phyloP scores from a whole-genome alignment of 306 rosid genomes.

The Ammopiptanthus mongolicus region DNA sequence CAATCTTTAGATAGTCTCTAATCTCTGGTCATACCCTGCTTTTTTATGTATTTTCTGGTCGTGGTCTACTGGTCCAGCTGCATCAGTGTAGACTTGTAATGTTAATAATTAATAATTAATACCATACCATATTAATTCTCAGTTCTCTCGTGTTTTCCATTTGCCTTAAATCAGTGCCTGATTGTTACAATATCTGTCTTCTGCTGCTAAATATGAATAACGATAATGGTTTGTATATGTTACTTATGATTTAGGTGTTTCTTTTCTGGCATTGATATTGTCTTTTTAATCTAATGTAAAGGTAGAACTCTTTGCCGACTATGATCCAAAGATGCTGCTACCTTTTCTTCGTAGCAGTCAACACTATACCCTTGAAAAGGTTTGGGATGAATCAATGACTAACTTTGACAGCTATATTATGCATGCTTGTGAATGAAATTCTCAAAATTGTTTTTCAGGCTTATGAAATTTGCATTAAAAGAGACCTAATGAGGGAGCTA shows the following conservation, averaged over 20 bases:
- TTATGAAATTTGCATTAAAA: constrained; percentile 66
- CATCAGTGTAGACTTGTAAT: neutral
- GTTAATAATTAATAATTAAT: neutral
- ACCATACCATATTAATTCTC: neutral
- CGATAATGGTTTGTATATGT: neutral
- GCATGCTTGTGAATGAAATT: constrained; percentile 16
- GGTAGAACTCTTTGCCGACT: constrained; percentile 98
- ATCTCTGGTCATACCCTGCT: neutral
- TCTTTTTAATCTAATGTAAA: constrained; percentile 28
- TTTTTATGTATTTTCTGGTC: neutral
- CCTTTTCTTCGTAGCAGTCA: constrained; percentile 96
- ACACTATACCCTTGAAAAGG: constrained; percentile 97
- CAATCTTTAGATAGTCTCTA: neutral
- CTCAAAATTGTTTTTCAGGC: constrained; percentile 56
- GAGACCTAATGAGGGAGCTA: constrained; percentile 78
- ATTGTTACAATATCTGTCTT: neutral
- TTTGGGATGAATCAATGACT: constrained; percentile 29
- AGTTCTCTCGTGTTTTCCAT: neutral
- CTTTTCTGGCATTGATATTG: constrained; percentile 9
- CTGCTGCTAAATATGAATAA: constrained; percentile 2
- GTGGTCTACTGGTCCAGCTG: constrained; percentile 9
- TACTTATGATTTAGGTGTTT: neutral
- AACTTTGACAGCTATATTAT: constrained; percentile 8
- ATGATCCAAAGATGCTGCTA: constrained; percentile 86
- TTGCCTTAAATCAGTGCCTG: neutral